Evolutionary conservation across 2,329 filamentous ascomycete genomes (phyloP).

Genomic region (Fusarium austroafricanum): DNA sequence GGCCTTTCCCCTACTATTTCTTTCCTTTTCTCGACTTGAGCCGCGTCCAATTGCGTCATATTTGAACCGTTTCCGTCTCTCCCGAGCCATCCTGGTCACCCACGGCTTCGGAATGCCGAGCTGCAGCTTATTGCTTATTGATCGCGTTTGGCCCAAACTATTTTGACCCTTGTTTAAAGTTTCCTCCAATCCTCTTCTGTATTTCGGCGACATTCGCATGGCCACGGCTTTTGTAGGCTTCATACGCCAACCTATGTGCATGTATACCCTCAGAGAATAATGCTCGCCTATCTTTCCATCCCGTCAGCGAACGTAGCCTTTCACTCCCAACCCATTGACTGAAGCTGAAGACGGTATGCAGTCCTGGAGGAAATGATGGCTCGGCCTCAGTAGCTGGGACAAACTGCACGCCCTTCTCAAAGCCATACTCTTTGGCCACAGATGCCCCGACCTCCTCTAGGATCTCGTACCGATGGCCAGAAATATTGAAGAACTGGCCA

Average conservation of each 20-base stretch:
- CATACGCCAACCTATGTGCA: constrained; percentile 55
- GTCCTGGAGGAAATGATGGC: constrained; percentile 27
- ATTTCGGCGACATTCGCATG: constrained; percentile 30
- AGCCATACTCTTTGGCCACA: constrained; percentile 55
- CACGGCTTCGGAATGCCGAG: background rate
- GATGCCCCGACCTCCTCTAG: constrained; percentile 53
- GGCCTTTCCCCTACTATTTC: background rate
- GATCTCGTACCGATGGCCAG: constrained; percentile 58
- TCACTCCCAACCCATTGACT: constrained; percentile 58
- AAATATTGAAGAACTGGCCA: constrained; percentile 60
- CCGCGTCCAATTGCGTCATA: background rate
- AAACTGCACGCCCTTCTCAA: constrained; percentile 49
- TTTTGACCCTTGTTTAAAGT: background rate
- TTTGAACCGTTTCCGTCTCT: background rate
- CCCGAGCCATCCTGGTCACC: background rate
- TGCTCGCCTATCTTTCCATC: constrained; percentile 54
- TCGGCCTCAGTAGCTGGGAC: constrained; percentile 31
- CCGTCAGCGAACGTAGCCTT: constrained; percentile 54
- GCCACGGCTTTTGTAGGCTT: constrained; percentile 39
- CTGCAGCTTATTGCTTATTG: background rate
- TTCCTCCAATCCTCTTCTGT: constrained; percentile 19
- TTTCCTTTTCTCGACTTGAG: background rate
- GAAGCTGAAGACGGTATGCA: constrained; percentile 50
- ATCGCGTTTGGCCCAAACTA: background rate
- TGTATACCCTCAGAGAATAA: constrained; percentile 53